Conservation (phyloP, 441 rosid genomes). For the Macaranga tanarius region DNA sequence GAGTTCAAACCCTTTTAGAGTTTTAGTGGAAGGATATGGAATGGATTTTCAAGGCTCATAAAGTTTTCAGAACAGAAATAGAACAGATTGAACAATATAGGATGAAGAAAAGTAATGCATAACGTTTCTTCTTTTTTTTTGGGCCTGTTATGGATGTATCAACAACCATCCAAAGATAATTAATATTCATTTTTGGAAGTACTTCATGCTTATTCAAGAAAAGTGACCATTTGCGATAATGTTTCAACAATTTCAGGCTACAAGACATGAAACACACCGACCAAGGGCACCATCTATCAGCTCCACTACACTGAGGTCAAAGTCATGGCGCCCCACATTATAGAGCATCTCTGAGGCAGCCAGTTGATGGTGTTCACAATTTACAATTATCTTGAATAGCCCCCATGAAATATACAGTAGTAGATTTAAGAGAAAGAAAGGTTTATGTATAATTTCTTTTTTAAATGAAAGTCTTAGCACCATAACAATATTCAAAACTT, state of each 20-base stretch:
- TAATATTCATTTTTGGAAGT: neutral
- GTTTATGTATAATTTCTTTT: too few species aligned
- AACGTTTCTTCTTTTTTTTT: constrained; percentile 9
- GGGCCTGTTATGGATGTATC: neutral
- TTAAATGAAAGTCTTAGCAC: too few species aligned
- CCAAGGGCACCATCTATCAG: constrained; percentile 41
- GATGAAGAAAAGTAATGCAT: neutral
- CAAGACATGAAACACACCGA: constrained; percentile 47
- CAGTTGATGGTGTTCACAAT: constrained; percentile 36
- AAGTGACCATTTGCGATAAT: constrained; percentile 4
- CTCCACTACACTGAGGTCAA: constrained; percentile 46
- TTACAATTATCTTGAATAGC: constrained; percentile 11
- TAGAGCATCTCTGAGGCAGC: constrained; percentile 81
- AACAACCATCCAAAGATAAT: neutral
- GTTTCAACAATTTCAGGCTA: constrained; percentile 37
- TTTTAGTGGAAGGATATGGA: constrained; percentile 58
- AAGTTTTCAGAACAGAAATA: constrained; percentile 39
- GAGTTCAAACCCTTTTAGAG: constrained; percentile 58
- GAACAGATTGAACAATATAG: too few species aligned
- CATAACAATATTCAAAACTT: too few species aligned
- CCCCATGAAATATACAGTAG: constrained; percentile 8
- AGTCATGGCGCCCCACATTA: constrained; percentile 83
- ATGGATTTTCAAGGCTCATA: constrained; percentile 47
- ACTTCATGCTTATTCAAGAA: constrained; percentile 3
- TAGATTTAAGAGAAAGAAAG: too few species aligned